phyloP scores from a whole-genome alignment of 2,329 filamentous ascomycete species.

The Diaporthe amygdali region DNA sequence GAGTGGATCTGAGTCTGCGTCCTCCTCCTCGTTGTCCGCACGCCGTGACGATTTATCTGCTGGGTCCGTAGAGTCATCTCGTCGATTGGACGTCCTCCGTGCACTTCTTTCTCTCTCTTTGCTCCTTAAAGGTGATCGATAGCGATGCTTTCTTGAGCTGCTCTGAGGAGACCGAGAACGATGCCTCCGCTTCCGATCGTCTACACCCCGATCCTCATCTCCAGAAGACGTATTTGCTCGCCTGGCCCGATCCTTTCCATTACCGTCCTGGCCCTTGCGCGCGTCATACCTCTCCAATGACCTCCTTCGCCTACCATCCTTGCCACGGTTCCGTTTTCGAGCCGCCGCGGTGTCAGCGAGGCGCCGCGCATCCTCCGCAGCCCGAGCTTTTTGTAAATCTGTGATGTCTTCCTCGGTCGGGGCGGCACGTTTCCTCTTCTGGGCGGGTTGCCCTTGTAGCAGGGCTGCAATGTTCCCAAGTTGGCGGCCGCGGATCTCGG shows the following conservation, averaged over 20 bases:
- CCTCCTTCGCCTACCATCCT: constrained; percentile 16
- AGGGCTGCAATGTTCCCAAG: constrained; percentile 67
- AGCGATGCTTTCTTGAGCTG: constrained; percentile 22
- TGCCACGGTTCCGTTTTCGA: constrained; percentile 13
- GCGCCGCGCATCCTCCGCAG: constrained; percentile 19
- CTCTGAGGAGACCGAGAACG: constrained; percentile 22
- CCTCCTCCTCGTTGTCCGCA: constrained; percentile 29
- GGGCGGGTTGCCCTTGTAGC: constrained; percentile 45
- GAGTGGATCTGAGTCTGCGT: constrained; percentile 71
- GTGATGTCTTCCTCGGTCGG: constrained; percentile 24
- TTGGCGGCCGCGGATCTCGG: constrained; percentile 62
- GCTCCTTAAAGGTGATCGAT: constrained; percentile 17
- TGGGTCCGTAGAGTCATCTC: not conserved
- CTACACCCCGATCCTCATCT: constrained; percentile 27
- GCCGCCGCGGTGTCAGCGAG: constrained; percentile 20
- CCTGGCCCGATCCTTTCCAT: constrained; percentile 4
- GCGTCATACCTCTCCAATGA: constrained; percentile 23
- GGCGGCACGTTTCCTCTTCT: constrained; percentile 37
- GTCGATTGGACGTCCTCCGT: constrained; percentile 8
- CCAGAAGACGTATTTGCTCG: constrained; percentile 33
- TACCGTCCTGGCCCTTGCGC: not conserved
- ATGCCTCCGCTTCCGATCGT: constrained; percentile 14
- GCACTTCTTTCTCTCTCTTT: not conserved
- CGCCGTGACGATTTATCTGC: not conserved
- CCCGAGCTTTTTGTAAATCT: constrained; percentile 20